Evolutionary conservation across 768 basidiomycete genomes (phyloP), one percentile per base, ranked within the genome.

Genomic region (Russula brevipes): DNA sequence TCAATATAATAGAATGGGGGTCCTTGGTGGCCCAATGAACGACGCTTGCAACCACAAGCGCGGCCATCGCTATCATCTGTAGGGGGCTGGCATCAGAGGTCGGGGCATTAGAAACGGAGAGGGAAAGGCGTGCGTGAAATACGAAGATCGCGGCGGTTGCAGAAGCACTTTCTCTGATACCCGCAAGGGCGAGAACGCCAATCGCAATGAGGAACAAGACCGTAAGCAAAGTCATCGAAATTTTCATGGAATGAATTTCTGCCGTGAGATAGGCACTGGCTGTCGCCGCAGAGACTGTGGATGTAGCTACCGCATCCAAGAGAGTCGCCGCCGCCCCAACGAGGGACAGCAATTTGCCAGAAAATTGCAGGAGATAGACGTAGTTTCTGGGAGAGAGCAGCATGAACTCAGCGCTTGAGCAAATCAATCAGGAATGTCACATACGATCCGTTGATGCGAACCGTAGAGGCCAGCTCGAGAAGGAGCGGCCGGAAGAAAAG

Each of bases 241-340:
- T 51, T n/a, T 58, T 61, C n/a, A 68, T 54, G 17, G 57, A 47
- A 42, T 41, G 47, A 7, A 66, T 42, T 54, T 68, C 67, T 14
- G 65, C 65, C 33, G 31, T 47, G 10, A 68, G 61, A 57, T 68
- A 68, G 17, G 67, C 57, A 47, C 65, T 63, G 4, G 67, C 67
- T 3, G 65, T 66, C 5, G 67, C 65, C 8, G 67, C 67, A 5
- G 67, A 68, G 24, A 68, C 67, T 1, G 65, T 58, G 33, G 67
- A 62, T 10, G 67, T 68, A 4, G 65, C 61, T 9, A 66, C 51
- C 1, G 67, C 65, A 39, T 68, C 67, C 30, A 66, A 52, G 8
- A 68, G 54, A 2, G 67, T 68, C 2, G 65, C 60, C 0, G 65
- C 65, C 5, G 65, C 67, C 14, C 67, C 67, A 46, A 68, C 57